Conservation (phyloP, 805 yeast genomes). For the Wickerhamiella dianesei region DNA sequence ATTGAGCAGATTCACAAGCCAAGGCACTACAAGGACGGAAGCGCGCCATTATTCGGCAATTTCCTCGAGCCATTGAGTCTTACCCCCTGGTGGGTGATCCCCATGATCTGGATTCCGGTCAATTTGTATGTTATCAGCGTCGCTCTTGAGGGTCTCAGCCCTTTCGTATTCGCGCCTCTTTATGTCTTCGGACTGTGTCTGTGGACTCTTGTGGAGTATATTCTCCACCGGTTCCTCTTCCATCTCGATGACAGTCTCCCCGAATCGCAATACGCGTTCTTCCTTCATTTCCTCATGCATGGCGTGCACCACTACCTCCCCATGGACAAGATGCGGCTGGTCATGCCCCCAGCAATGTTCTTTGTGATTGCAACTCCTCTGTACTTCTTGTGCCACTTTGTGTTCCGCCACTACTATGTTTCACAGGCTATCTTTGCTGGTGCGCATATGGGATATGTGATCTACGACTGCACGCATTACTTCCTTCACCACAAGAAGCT, state of each 20-base stretch:
- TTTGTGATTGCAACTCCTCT: constrained; percentile 62
- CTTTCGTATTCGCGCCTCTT: constrained; percentile 26
- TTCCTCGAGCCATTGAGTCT: constrained; percentile 80
- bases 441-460: constrained; percentile 83
- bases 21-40: constrained; percentile 92
- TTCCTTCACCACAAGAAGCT: constrained; percentile 77
- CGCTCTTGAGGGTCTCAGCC: constrained; percentile 39
- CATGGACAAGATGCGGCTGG: constrained; percentile 87
- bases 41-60: constrained; percentile 92
- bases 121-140: constrained; percentile 48
- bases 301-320: constrained; percentile 97
- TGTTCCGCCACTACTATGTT: constrained; percentile 59
- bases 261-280: constrained; percentile 55
- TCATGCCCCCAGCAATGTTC: constrained; percentile 90
- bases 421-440: constrained; percentile 95
- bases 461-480: constrained; percentile 91
- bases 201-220: constrained; percentile 88
- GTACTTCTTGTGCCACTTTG: constrained; percentile 57
- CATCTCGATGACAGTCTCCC: constrained; percentile 85
- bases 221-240: constrained; percentile 80
- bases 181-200: constrained; percentile 73
- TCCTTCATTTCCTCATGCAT: constrained; percentile 80
- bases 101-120: constrained; percentile 74
- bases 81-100: constrained; percentile 93
- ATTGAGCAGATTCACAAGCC: constrained; percentile 96